phyloP scores from a whole-genome alignment of 2,329 filamentous ascomycete species.

The Ciborinia camelliae region DNA sequence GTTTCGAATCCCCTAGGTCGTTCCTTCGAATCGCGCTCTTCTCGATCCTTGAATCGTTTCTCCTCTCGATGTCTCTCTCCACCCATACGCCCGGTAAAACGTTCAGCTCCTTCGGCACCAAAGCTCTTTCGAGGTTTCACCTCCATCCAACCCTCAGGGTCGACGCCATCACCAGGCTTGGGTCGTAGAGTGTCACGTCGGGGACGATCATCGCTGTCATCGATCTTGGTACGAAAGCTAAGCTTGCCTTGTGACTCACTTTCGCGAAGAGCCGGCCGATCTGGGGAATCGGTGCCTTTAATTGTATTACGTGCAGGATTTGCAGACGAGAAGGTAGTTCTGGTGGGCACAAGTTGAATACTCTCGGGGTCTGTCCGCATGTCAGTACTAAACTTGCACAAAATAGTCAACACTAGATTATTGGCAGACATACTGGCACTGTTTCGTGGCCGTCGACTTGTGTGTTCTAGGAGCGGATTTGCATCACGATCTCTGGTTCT shows the following conservation, averaged over 20 bases:
- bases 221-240: conserved; percentile 52
- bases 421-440: conserved; percentile 49
- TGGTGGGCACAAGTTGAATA: conserved; percentile 80
- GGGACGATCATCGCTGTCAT: conserved; percentile 51
- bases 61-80: conserved; percentile 45
- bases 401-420: conserved; percentile 14
- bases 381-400: conserved; percentile 24
- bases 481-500: conserved; percentile 43
- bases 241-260: conserved; percentile 57
- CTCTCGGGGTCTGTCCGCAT: conserved; percentile 63
- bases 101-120: conserved; percentile 67
- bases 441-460: conserved; percentile 50
- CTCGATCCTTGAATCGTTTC: conserved; percentile 47
- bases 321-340: conserved; percentile 76
- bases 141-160: conserved; percentile 70
- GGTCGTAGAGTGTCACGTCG: conserved; percentile 48
- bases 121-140: conserved; percentile 73
- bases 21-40: conserved; percentile 53
- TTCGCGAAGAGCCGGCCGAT: conserved; percentile 48
- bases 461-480: conserved; percentile 34
- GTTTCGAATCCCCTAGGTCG: conserved; percentile 51
- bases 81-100: conserved; percentile 64
- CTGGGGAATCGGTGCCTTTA: conserved; percentile 42
- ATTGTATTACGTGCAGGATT: conserved; percentile 51
- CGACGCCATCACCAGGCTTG: conserved; percentile 54